These are phyloP conservation scores for Lactifluus echinatus DNA, from an alignment of 768 basidiomycete genomes.

Conservation along the genomic window DNA sequence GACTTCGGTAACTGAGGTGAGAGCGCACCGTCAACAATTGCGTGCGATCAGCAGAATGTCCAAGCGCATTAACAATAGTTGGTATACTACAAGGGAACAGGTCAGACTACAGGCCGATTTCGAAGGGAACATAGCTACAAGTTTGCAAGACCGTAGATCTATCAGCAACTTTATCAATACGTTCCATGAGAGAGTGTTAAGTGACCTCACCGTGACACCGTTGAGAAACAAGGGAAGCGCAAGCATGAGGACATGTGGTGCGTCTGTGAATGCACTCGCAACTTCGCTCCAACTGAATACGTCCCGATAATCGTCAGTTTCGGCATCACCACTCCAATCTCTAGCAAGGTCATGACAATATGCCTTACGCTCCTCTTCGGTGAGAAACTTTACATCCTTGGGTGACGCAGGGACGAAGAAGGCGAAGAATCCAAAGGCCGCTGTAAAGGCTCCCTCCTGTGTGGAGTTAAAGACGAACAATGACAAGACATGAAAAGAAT, in stretches of 20 bases:
- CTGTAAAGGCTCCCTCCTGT: conserved; percentile 55
- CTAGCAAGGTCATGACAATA: conserved; percentile 31
- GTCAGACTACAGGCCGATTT: not conserved
- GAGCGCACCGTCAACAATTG: conserved; percentile 25
- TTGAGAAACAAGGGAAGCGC: conserved; percentile 44
- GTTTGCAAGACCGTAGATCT: conserved; percentile 24
- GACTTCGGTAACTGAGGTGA: not conserved
- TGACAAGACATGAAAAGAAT: not conserved
- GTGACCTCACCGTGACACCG: conserved; percentile 38
- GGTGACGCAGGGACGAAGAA: conserved; percentile 44
- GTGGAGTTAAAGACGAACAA: not conserved
- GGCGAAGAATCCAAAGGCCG: conserved; percentile 43
- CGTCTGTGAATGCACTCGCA: conserved; percentile 34
- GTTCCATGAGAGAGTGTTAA: not conserved
- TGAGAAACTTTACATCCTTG: conserved; percentile 41
- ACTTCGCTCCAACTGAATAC: conserved; percentile 53
- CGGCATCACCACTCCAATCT: conserved; percentile 27
- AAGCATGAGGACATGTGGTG: conserved; percentile 47
- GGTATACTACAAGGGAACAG: conserved; percentile 22
- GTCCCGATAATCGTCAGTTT: conserved; percentile 35
- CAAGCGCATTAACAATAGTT: conserved; percentile 25
- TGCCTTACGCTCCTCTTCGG: conserved; percentile 35
- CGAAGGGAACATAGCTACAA: conserved; percentile 19
- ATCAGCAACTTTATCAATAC: not conserved
- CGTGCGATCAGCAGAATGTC: conserved; percentile 24